Percentiles rank a stretch among this genome's conserved stretches.
Conservation (phyloP, 1,139 yeast genomes). For the Debaryomyces singareniensis region DNA sequence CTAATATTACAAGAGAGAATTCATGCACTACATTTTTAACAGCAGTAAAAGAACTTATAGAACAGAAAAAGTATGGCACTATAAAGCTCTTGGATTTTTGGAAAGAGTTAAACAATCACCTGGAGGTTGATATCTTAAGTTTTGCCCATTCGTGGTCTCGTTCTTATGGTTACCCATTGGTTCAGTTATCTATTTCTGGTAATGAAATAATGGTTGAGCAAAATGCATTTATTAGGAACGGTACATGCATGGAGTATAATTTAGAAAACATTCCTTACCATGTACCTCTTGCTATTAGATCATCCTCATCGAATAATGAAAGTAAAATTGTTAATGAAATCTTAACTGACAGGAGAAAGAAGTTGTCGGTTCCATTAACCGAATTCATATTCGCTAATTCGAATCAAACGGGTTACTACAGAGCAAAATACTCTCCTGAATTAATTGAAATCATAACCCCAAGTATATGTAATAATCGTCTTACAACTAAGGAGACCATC, state of each 20-base stretch:
- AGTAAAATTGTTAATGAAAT: slow-evolving; percentile 32
- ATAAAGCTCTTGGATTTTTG: slow-evolving; percentile 56
- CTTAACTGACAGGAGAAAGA: slow-evolving; percentile 42
- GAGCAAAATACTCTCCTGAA: slow-evolving; percentile 20
- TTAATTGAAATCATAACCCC: slow-evolving; percentile 17
- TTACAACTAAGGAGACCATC: slow-evolving; percentile 24
- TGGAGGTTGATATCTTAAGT: slow-evolving; percentile 25
- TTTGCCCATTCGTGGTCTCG: slow-evolving; percentile 57
- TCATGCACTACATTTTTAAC: slow-evolving; percentile 17
- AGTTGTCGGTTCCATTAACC: slow-evolving; percentile 21
- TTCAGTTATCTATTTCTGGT: slow-evolving; percentile 28
- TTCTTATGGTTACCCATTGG: slow-evolving; percentile 52
- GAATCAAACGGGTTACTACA: slow-evolving; percentile 42
- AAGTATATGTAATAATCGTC: slow-evolving; percentile 15
- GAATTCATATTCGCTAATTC: slow-evolving; percentile 32
- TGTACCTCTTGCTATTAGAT: slow-evolving; percentile 45
- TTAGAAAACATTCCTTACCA: slow-evolving; percentile 45
- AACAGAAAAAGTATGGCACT: slow-evolving; percentile 24
- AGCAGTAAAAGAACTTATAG: slow-evolving; percentile 39
- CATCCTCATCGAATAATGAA: slow-evolving; percentile 17
- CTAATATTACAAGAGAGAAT: neutral
- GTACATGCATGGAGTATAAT: slow-evolving; percentile 15
- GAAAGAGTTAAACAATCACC: slow-evolving; percentile 29
- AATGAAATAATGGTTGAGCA: slow-evolving; percentile 40
- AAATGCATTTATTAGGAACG: slow-evolving; percentile 38